A percentile compares a stretch with the other conserved stretches of the same genome.
Evolutionary conservation across 169 alveolate species (phyloP).

Genomic region (Cryptosporidium ryanae): DNA sequence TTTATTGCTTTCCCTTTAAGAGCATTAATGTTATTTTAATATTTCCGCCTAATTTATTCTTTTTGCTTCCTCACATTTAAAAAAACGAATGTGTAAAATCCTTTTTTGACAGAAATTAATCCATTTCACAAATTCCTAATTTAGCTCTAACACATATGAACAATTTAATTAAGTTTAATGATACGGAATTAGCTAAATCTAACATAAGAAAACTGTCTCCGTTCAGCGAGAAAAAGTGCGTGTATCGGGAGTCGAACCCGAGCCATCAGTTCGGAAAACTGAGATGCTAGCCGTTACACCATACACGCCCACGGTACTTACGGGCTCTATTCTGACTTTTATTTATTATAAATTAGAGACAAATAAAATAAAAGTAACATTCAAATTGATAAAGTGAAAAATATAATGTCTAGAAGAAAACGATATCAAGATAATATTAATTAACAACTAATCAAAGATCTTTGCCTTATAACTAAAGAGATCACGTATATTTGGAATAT

Average conservation of each 20-base stretch:
- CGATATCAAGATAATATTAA: constrained; percentile 69
- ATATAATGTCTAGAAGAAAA: neutral
- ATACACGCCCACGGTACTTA: constrained; percentile 47
- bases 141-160: too few relatives aligned
- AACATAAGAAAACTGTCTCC: too few relatives aligned
- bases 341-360: neutral
- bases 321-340: neutral
- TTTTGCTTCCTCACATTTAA: too few relatives aligned
- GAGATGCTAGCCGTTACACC: constrained; percentile 78
- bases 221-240: constrained; percentile 64
- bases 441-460: constrained; percentile 24
- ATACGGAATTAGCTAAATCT: too few relatives aligned
- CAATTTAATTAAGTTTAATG: too few relatives aligned
- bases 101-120: too few relatives aligned
- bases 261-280: constrained; percentile 77
- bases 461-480: constrained; percentile 94
- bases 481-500: constrained; percentile 95
- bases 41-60: too few relatives aligned
- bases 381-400: neutral
- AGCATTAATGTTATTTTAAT: too few relatives aligned
- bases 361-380: neutral
- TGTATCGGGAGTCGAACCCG: constrained; percentile 78
- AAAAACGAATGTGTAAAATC: neutral
- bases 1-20: too few relatives aligned
- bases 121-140: too few relatives aligned